Base-by-base conservation (phyloP, 495 filamentous ascomycete genomes). In the Lepidopterella palustris region DNA sequence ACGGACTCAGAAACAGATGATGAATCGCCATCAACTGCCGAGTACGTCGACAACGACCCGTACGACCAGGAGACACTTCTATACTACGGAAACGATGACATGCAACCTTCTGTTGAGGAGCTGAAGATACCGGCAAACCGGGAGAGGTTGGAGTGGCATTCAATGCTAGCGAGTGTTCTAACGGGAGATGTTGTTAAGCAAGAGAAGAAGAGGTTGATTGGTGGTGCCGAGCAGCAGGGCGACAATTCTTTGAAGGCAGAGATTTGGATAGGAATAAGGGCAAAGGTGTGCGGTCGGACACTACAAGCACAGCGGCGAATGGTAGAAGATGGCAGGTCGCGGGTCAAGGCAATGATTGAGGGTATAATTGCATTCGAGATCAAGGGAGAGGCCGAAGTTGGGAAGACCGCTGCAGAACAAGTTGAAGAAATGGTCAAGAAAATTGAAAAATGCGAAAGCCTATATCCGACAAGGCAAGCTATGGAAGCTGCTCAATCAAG, bases 131-230 rank as follows among this genome's bases (percentile, higher is more conserved):
- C 89, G 0, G 84, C 83, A 63, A 97, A 93, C 68, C 82, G 93
- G 53, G 93, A 97, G 72, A 79, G 93, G 35, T 76, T 98, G 26
- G 95, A 98, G 73, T 98, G 93, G 93, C 92, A 98, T 74, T 87
- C 89, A 4, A 98, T 98, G 93, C 77, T 98, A 39, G 90, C 92
- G 26, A 92, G 90, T 0, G 93, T 98, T 3, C 74, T 98, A 63
- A 97, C 92, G 32, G 93, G 93, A 53, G 93, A 98, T 71, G 95
- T 98, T 10, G 92, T 98, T 23, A 88, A 89, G 62, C 93, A 98
- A 72, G 93, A 98, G 76, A 98, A 97, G 76, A 93, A 95, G 68
- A 83, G 93, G 28, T 74, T 98, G 63, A 90, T 92, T 65, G 93
- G 91, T 18, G 83, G 87, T 23, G 79, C 83, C 6, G 93, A 96